phyloP scores from a whole-genome alignment of 1,284 basidiomycete species.

The Cystobasidiaceae sp. region DNA sequence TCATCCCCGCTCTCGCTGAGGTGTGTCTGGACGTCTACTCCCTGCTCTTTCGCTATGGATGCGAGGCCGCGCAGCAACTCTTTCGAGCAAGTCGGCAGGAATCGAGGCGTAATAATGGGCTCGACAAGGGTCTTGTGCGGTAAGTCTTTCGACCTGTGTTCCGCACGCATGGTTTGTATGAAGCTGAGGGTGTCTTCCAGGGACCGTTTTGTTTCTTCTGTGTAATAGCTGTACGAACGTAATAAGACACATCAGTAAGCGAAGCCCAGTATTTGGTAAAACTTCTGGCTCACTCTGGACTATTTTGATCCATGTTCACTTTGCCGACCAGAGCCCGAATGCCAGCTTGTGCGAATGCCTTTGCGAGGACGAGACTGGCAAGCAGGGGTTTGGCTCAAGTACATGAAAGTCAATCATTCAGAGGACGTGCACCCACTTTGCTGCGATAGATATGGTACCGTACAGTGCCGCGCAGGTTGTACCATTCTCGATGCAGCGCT shows the following conservation, averaged over 20 bases:
- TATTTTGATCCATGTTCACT: conserved; percentile 65
- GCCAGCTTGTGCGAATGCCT: conserved; percentile 64
- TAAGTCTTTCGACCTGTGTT: conserved; percentile 50
- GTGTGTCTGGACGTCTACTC: conserved; percentile 64
- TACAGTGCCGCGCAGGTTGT: conserved; percentile 71
- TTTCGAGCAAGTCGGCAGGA: conserved; percentile 71
- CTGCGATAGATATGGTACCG: conserved; percentile 69
- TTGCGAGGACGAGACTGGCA: conserved; percentile 64
- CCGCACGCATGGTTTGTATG: conserved; percentile 52
- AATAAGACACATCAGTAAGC: not conserved
- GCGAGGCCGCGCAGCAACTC: conserved; percentile 60
- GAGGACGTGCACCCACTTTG: conserved; percentile 57
- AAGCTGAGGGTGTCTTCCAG: conserved; percentile 57
- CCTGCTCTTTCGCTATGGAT: conserved; percentile 51
- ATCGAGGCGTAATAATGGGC: conserved; percentile 75
- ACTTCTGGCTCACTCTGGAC: not conserved
- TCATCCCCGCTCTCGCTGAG: conserved; percentile 68
- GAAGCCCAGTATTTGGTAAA: not conserved
- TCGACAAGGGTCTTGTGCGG: conserved; percentile 57
- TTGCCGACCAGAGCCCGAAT: conserved; percentile 74
- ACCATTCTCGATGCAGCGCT: conserved; percentile 61
- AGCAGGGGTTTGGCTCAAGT: not conserved
- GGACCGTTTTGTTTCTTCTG: conserved; percentile 56
- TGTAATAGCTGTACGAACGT: conserved; percentile 56
- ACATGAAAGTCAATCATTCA: not conserved